Conservation (phyloP, 192 early-diverging fungal species). For the Backusella luteola region DNA sequence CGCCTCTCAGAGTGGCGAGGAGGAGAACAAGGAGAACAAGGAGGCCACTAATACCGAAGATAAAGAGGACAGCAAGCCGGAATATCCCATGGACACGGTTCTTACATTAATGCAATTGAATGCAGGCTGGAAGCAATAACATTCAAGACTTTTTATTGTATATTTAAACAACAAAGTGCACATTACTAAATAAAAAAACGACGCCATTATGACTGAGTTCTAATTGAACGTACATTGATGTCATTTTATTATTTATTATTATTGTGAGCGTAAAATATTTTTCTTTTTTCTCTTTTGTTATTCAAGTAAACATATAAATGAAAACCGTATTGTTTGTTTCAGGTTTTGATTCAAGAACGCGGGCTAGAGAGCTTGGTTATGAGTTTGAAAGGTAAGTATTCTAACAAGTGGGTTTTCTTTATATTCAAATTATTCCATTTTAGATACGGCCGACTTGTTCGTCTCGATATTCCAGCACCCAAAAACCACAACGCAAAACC, state of each 20-base stretch:
- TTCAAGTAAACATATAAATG: neutral
- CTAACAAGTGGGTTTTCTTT: neutral
- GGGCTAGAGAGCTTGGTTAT: slow-evolving; percentile 89
- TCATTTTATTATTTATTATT: neutral
- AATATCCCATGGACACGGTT: slow-evolving; percentile 50
- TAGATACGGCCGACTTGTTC: slow-evolving; percentile 82
- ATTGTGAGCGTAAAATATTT: neutral
- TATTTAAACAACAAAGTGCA: too few species aligned
- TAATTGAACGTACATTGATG: neutral
- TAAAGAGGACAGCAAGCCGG: slow-evolving; percentile 23
- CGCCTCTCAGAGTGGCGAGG: neutral
- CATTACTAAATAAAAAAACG: too few species aligned
- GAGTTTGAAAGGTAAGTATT: slow-evolving; percentile 84
- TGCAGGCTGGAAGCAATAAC: slow-evolving; percentile 39
- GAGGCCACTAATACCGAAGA: neutral
- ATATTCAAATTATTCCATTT: neutral
- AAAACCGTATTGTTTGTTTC: slow-evolving; percentile 74
- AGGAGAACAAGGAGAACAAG: neutral
- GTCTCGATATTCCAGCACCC: slow-evolving; percentile 85
- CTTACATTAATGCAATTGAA: slow-evolving; percentile 48
- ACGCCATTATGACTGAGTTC: neutral
- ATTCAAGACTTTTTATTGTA: too few species aligned
- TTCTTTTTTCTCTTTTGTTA: neutral
- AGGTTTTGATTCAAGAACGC: slow-evolving; percentile 72
- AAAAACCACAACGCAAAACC: slow-evolving; percentile 60